A percentile compares a stretch with the other conserved stretches of the same genome.
Conservation (phyloP, 2,329 filamentous ascomycete genomes). For the Ophiocordyceps robertsii region DNA sequence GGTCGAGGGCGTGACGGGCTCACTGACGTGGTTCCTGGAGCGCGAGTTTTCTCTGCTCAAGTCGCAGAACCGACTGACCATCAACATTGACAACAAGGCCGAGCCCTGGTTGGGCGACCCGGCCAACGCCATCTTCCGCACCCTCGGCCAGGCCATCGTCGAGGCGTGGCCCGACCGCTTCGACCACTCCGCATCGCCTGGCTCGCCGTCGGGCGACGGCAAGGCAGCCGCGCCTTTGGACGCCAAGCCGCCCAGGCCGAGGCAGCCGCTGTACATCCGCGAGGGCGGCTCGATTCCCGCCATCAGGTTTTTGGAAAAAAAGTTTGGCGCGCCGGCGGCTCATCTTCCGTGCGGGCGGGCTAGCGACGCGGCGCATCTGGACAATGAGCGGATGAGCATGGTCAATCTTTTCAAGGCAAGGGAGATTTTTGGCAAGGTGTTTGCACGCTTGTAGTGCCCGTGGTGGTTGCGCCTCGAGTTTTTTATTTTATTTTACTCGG, state of each 20-base stretch:
- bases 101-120: constrained; percentile 95
- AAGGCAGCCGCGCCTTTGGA: background rate
- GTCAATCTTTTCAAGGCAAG: constrained; percentile 82
- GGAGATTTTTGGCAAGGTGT: constrained; percentile 82
- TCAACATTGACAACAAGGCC: constrained; percentile 83
- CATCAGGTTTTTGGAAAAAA: constrained; percentile 88
- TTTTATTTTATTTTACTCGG: no score
- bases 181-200: constrained; percentile 9
- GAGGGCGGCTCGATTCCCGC: constrained; percentile 93
- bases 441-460: constrained; percentile 43
- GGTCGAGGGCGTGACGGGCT: constrained; percentile 58
- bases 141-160: constrained; percentile 72
- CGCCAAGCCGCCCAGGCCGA: constrained; percentile 15
- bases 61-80: constrained; percentile 66
- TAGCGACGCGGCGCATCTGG: constrained; percentile 84
- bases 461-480: no score
- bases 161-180: constrained; percentile 62
- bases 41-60: constrained; percentile 60
- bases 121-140: constrained; percentile 79
- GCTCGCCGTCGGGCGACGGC: no score
- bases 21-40: constrained; percentile 53
- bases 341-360: constrained; percentile 91
- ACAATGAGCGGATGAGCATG: constrained; percentile 85
- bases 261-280: constrained; percentile 77
- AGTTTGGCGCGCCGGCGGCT: constrained; percentile 80